Evolutionary conservation across 2,329 filamentous ascomycete genomes (phyloP), one percentile per base, ranked within the genome.

Genomic region (Fusarium sacchari): DNA sequence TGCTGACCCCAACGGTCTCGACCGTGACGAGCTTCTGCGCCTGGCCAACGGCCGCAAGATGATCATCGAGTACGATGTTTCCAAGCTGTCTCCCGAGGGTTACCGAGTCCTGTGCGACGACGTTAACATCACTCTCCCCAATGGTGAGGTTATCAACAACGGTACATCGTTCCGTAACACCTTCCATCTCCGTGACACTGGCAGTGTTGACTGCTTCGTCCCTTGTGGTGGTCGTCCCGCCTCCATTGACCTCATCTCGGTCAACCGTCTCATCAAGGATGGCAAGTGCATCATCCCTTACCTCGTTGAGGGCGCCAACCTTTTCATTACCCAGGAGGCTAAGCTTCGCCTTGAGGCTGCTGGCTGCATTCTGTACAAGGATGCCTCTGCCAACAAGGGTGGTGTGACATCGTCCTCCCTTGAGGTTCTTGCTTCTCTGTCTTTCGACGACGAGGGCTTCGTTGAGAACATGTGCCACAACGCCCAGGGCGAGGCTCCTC

Each of bases 301-400:
- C 85, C 96, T 99, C 60, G 96, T 99, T 49, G 96, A 99, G 84
- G 96, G 96, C 60, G 96, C 96, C 83, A 99, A 98, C 82, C 88
- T 99, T 61, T 99, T 99, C 89, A 97, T 99, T 84, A 98, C 96
- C 2, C 96, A 99, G 83, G 96, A 99, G 79, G 96, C 96, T 78
- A 98, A 98, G 86, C 89, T 98, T 62, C 93, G 95, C 30, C 90
- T 99, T 20, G 96, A 99, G 85, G 92, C 94, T 77, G 95, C 96
- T n/a, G 96, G 96, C 68, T 97, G 94, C 80, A 91, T 98, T 78
- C 84, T 99, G 44, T 98, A 95, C 91, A 99, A 99, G 86, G 96
- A 99, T 82, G 96, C 96, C 10, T 97, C 94, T 42, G 95, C 96
- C 64, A 99, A 99, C 89, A 99, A 99, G 88, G 96, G 96, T 74